Base-by-base conservation (phyloP, 2,329 filamentous ascomycete species). In the Alternaria atra region DNA sequence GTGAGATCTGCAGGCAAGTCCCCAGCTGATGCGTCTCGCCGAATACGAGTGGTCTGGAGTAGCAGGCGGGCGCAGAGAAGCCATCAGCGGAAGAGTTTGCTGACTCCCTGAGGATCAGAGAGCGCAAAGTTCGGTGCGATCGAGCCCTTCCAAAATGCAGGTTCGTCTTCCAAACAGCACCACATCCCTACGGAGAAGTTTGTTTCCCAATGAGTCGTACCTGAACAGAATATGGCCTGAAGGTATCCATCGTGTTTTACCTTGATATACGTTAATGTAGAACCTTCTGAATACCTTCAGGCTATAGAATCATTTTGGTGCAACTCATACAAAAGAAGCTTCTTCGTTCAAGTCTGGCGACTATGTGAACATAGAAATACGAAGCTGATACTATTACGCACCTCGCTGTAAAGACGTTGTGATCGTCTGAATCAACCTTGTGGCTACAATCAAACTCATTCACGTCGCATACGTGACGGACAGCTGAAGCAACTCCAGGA, bases 381-480 rank as follows among this genome's bases (percentile, higher is more conserved):
- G 30, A n/a, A 3, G 17, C 48, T 52, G 13, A 52, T 30, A 20
- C 2, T 30, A 8, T 32, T 27, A 2, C 12, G 3, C 2, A 8
- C 7, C 20, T n/a, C 47, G 20, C 3, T 57, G 8, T 48, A n/a
- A 4, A 48, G 46, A 12, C 4, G 51, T 6, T 43, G 51, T 27
- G 17, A 30, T 32, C 37, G 51, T 53, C 51, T 53, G 12, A 43
- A 34, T 17, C 51, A 43, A 43, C 37, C 27, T 2, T 53, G 37
- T 27, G 30, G 17, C 1, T 53, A 35, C n/a, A 48, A 53, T 17
- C 37, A 34, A 17, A 8, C 30, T 2, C 40, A 44, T 29, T 29
- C 32, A 13, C 29, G 27, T 46, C 52, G 52, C 29, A 46, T 40
- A 54, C 52, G 52, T 20, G 29, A 54, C 15, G 52, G 46, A 4